Percentiles rank a stretch among this genome's conserved stretches.
phyloP scores from a whole-genome alignment of 164 flowering plant genomes.

The Vitis rotundifolia region DNA sequence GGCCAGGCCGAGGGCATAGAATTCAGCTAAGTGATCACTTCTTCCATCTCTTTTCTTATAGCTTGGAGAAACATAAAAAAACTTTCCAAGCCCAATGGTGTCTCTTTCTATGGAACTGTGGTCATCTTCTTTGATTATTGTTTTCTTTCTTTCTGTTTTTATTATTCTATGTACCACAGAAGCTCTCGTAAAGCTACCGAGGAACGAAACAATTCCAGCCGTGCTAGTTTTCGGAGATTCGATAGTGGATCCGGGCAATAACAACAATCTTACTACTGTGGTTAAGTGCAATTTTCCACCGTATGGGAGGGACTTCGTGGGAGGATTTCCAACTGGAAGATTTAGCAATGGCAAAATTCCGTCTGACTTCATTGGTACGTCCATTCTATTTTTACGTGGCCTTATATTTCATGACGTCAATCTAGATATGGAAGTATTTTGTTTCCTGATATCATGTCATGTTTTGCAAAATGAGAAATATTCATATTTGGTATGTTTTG shows the following conservation, averaged over 20 bases:
- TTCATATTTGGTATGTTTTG: background rate
- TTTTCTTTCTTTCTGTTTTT: background rate
- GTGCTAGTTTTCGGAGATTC: slow-evolving; percentile 48
- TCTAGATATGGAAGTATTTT: too few species aligned
- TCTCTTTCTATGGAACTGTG: too few species aligned
- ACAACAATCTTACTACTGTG: slow-evolving; percentile 30
- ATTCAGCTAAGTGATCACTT: too few species aligned
- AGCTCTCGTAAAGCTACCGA: slow-evolving; percentile 25
- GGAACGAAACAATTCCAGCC: slow-evolving; percentile 31
- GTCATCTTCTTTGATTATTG: too few species aligned
- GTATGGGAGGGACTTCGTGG: slow-evolving; percentile 50
- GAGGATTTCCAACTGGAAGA: slow-evolving; percentile 43
- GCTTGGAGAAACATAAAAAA: too few species aligned
- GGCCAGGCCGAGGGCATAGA: too few species aligned
- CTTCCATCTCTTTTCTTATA: too few species aligned
- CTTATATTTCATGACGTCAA: too few species aligned
- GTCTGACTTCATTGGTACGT: slow-evolving; percentile 47
- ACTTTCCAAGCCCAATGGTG: too few species aligned
- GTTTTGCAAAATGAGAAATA: background rate
- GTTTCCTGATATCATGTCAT: too few species aligned
- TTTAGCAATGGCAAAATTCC: slow-evolving; percentile 54
- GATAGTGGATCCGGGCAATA: slow-evolving; percentile 48
- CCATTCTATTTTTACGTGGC: too few species aligned
- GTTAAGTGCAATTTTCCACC: slow-evolving; percentile 50
- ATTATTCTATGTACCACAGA: background rate